Evolutionary conservation across 164 flowering plant genomes (phyloP).

Genomic region (Nelumbo lutea): DNA sequence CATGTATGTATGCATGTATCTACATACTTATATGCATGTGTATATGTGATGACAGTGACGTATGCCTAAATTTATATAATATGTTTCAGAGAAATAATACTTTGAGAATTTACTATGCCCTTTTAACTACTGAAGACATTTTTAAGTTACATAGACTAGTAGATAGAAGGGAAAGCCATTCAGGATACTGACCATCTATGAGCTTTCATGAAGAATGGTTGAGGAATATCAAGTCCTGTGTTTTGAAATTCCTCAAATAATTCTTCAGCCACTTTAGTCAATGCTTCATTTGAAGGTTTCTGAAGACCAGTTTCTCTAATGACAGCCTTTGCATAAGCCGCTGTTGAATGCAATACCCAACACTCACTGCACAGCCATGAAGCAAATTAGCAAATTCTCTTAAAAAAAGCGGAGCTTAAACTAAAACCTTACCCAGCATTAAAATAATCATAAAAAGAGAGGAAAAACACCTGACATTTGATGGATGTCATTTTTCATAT

Average conservation of each 20-base stretch:
- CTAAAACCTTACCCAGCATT: not conserved
- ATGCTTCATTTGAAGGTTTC: constrained; percentile 48
- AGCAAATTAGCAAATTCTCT: not conserved
- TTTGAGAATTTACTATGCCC: too few relatives aligned
- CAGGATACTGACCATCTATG: constrained; percentile 70
- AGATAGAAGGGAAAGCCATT: not conserved
- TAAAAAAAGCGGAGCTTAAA: not conserved
- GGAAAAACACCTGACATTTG: not conserved
- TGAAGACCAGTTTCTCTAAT: constrained; percentile 58
- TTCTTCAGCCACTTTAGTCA: constrained; percentile 66
- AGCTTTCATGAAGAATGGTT: constrained; percentile 71
- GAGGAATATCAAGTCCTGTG: constrained; percentile 40
- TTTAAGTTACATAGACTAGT: not conserved
- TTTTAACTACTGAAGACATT: too few relatives aligned
- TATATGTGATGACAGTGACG: too few relatives aligned
- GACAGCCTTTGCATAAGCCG: constrained; percentile 48
- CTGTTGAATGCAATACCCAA: constrained; percentile 80
- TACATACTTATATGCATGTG: too few relatives aligned
- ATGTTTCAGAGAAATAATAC: too few relatives aligned
- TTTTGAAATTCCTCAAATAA: constrained; percentile 53
- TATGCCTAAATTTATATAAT: too few relatives aligned
- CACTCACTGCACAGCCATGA: constrained; percentile 42
- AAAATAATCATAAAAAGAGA: not conserved
- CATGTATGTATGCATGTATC: too few relatives aligned
- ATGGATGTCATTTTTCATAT: constrained; percentile 7